phyloP scores from a whole-genome alignment of 768 basidiomycete species.

The Amanita pallidorosea region DNA sequence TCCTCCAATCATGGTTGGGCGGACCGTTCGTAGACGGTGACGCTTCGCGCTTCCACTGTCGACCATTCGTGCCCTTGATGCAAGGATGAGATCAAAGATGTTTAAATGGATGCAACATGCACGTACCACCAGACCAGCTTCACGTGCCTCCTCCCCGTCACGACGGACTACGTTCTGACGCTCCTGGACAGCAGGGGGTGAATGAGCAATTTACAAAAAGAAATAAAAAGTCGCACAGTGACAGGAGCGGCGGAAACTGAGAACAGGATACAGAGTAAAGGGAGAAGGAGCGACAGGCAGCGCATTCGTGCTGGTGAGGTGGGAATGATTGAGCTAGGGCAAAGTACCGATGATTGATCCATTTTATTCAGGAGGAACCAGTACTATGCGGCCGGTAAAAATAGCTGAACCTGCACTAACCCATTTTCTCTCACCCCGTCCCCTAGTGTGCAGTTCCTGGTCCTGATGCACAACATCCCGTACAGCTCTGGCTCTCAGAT shows the following conservation, averaged over 20 bases:
- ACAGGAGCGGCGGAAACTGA: conserved; percentile 7
- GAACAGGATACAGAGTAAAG: conserved; percentile 4
- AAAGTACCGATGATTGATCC: not conserved
- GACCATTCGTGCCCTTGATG: not conserved
- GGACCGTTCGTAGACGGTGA: not conserved
- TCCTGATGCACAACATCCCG: too few species aligned
- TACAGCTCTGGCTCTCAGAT: too few species aligned
- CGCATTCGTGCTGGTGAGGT: not conserved
- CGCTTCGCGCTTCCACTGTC: not conserved
- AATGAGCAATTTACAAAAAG: conserved; percentile 3
- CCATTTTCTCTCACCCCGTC: not conserved
- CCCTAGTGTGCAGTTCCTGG: too few species aligned
- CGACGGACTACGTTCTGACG: conserved; percentile 9
- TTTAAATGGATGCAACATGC: not conserved
- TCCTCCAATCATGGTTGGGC: not conserved
- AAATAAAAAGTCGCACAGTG: conserved; percentile 5
- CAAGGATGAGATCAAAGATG: not conserved
- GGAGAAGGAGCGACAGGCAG: not conserved
- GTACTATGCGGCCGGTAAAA: not conserved
- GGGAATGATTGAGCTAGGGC: not conserved
- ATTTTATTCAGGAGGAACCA: not conserved
- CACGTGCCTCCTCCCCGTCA: conserved; percentile 1
- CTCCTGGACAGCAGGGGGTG: conserved; percentile 7
- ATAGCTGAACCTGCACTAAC: not conserved
- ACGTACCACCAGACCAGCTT: not conserved